Conservation (phyloP, 2,329 filamentous ascomycete genomes). For the Sclerotinia subarctica region DNA sequence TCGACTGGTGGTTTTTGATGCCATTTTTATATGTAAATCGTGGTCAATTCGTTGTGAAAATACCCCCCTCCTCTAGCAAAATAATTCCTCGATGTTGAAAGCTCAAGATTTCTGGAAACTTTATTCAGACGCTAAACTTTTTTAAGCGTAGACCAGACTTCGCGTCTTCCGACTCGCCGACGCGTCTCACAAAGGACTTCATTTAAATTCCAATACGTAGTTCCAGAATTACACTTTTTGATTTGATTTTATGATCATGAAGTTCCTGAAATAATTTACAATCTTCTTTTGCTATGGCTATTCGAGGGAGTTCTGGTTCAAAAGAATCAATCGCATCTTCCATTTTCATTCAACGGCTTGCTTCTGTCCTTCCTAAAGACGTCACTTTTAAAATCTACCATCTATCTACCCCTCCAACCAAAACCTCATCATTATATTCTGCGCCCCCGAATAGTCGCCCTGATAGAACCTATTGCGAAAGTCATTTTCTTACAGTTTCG, state of each 20-base stretch:
- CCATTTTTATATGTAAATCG: slow-evolving; percentile 40
- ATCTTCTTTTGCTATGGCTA: slow-evolving; percentile 35
- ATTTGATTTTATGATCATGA: slow-evolving; percentile 23
- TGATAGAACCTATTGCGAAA: slow-evolving; percentile 81
- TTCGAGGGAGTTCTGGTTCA: slow-evolving; percentile 27
- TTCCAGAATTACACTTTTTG: not conserved
- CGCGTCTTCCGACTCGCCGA: slow-evolving; percentile 25
- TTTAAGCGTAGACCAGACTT: not conserved
- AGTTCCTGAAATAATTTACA: slow-evolving; percentile 10
- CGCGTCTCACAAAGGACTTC: slow-evolving; percentile 23
- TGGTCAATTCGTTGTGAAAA: slow-evolving; percentile 10
- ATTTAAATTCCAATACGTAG: not conserved
- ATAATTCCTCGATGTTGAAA: slow-evolving; percentile 19
- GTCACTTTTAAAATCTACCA: slow-evolving; percentile 72
- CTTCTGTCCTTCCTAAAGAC: slow-evolving; percentile 49
- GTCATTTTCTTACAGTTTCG: slow-evolving; percentile 68
- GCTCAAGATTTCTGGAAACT: slow-evolving; percentile 21
- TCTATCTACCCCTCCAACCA: slow-evolving; percentile 77
- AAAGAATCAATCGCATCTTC: slow-evolving; percentile 30
- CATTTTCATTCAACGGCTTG: slow-evolving; percentile 35
- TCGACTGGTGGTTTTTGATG: slow-evolving; percentile 46
- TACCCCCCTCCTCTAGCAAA: slow-evolving; percentile 14
- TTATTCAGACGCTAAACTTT: slow-evolving; percentile 21
- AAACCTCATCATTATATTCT: slow-evolving; percentile 73
- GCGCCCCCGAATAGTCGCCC: slow-evolving; percentile 68